Conservation (phyloP, 2,329 filamentous ascomycete species). For the Sodiomyces alkalinus region DNA sequence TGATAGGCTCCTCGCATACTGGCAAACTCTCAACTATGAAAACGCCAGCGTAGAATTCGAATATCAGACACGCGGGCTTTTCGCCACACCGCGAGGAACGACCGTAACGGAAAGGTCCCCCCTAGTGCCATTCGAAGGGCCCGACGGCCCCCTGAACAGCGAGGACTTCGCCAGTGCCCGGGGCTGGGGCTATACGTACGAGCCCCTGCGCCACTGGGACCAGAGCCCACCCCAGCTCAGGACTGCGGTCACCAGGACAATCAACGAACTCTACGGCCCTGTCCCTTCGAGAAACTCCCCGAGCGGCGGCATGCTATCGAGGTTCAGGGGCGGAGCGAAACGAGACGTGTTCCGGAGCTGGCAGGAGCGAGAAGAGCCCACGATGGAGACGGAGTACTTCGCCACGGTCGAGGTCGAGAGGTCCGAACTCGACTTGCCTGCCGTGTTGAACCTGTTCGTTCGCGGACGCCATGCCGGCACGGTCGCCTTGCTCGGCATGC, state of each 20-base stretch:
- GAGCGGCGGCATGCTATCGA: not conserved
- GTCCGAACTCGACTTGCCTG: slow-evolving; percentile 20
- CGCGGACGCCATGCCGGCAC: slow-evolving; percentile 14
- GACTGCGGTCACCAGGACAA: slow-evolving; percentile 40
- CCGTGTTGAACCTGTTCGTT: slow-evolving; percentile 19
- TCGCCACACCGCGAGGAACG: slow-evolving; percentile 22
- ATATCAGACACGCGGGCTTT: slow-evolving; percentile 21
- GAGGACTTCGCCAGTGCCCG: slow-evolving; percentile 15
- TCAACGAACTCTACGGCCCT: slow-evolving; percentile 34
- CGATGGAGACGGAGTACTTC: slow-evolving; percentile 16
- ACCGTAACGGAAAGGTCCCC: slow-evolving; percentile 26
- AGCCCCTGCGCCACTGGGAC: slow-evolving; percentile 27
- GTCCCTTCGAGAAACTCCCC: not conserved
- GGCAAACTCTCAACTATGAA: slow-evolving; percentile 27
- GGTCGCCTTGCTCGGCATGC: slow-evolving; percentile 21
- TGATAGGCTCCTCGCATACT: slow-evolving; percentile 48
- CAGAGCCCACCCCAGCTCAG: slow-evolving; percentile 43
- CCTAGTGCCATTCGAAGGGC: slow-evolving; percentile 33
- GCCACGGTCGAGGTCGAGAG: slow-evolving; percentile 21
- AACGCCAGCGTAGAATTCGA: slow-evolving; percentile 18
- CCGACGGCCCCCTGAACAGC: slow-evolving; percentile 26
- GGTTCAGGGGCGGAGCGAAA: not conserved
- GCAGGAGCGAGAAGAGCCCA: slow-evolving; percentile 2
- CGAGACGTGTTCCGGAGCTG: not conserved
- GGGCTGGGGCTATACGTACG: slow-evolving; percentile 25